Evolutionary conservation across 805 yeast genomes (phyloP).

Genomic region (Candida methanosorbosa): DNA sequence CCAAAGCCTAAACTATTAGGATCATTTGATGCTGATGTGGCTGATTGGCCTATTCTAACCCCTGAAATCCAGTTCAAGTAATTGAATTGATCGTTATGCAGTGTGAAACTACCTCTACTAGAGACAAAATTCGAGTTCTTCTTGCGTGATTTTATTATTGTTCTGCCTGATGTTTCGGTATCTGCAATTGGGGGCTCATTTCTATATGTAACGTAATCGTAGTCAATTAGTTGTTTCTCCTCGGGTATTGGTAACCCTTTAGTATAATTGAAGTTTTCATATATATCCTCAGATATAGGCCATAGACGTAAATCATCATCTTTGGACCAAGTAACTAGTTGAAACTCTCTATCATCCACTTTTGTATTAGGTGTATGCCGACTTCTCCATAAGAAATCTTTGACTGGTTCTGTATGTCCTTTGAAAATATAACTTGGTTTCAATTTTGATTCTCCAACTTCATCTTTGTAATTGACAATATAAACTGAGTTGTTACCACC

Average conservation of each 20-base stretch:
- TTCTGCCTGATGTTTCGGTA: constrained; percentile 8
- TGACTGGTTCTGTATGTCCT: constrained; percentile 80
- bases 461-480: constrained; percentile 41
- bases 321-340: constrained; percentile 88
- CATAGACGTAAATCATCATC: constrained; percentile 81
- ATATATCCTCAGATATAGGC: constrained; percentile 49
- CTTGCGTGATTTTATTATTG: constrained; percentile 4
- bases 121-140: constrained; percentile 11
- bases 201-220: constrained; percentile 34
- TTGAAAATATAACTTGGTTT: constrained; percentile 53
- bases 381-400: constrained; percentile 83
- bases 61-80: constrained; percentile 93
- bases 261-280: constrained; percentile 36
- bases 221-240: constrained; percentile 26
- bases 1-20: constrained; percentile 29
- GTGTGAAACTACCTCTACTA: constrained; percentile 23
- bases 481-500: constrained; percentile 70
- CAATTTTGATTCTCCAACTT: constrained; percentile 27
- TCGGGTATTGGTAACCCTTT: constrained; percentile 27
- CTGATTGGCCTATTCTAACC: constrained; percentile 61
- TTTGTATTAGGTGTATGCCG: constrained; percentile 35
- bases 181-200: constrained; percentile 34
- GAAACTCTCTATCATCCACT: constrained; percentile 72
- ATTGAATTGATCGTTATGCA: constrained; percentile 34
- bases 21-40: constrained; percentile 24